Base-by-base conservation (phyloP, 1,139 yeast species). In the Hemisphaericaspora xylanilytica region DNA sequence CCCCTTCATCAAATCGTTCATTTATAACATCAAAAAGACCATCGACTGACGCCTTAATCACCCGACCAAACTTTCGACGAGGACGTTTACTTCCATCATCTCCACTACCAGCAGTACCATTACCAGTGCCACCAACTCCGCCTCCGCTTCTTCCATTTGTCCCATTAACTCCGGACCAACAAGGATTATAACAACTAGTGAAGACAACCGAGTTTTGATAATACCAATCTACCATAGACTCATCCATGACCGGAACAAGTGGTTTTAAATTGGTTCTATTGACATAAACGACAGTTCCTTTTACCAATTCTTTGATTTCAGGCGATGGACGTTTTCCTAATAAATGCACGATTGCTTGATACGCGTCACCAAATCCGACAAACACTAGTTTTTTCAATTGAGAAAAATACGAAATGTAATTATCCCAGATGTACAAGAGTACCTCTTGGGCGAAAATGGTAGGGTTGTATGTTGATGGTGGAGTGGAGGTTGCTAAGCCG, bases 361-460 rank as follows among this genome's bases (percentile, higher is more conserved):
- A 86, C 0, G 97, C 81, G 46, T 88, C 95, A 29, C 98, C 98
- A 45, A 85, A 78, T 2, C 97, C 97, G 28, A 90, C 75, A 55
- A 92, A 81, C 0, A 88, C 82, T 36, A 94, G 59, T 48, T 85
- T 85, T 35, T 78, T 70, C 37, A 87, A 77, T 40, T 78, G 67
- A 6, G 68, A 74, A 55, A 87, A 87, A 57, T 82, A 85, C 37
- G 85, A 80, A 38, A 92, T 63, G 53, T 88, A 89, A 55, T 89
- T 87, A 58, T 92, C 97, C 97, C 97, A 92, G 15, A 92, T 55
- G 55, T 86, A 86, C 14, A 85, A 63, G 35, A 88, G 58, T 1
- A 85, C 70, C 53, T 89, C 96, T 56, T 88, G 95, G 0, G 95
- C 74, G 32, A 84, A 77, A 10, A 77, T 75, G 29, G 76, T 70